Evolutionary conservation across 2,329 filamentous ascomycete species (phyloP), one percentile per base, ranked within the genome.

Genomic region (Stemphylium beticola): DNA sequence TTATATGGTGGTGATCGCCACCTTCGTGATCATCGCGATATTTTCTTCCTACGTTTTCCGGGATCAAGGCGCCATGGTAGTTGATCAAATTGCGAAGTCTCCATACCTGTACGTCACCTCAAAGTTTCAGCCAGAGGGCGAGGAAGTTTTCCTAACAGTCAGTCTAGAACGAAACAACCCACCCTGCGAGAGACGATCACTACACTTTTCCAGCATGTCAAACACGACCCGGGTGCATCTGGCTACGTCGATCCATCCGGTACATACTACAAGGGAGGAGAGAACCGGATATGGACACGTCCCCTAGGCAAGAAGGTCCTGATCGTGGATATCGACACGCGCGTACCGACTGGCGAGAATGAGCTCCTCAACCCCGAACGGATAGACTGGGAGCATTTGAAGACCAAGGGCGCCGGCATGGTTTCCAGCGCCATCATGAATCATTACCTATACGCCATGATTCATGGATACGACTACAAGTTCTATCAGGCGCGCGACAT

Each of bases 401-500:
- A 61, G 10, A 58, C 57, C 33, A 33, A 40, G 2, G 65, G 74
- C 65, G 64, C 55, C 2, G 63, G 61, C 11, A 53, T 69, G 49
- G 59, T 77, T 20, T 60, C 57, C 15, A 61, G 50, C 41, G 41
- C 52, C 24, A 58, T 62, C 29, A 34, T 62, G 10, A 62, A 62
- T 17, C 57, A 62, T 43, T 62, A 62, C 47, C 29, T 61, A 12
- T 60, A 62, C 24, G 75, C 74, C 14, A 62, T 68, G 51, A 76
- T 81, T 29, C 79, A 81, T 52, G 78, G 78, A 2, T 80, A 80
- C 57, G 75, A 79, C 46, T 81, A 81, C 58, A 77, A 76, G n/a
- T 74, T 78, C 47, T 72, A 78, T 15, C 74, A 74, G 29, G 75
- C 76, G 3, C 60, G 67, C 10, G 62, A 71, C 4, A 72, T 76